These are phyloP conservation scores for Somion occarium DNA, from an alignment of 1,284 basidiomycete genomes.

Conservation along the genomic window DNA sequence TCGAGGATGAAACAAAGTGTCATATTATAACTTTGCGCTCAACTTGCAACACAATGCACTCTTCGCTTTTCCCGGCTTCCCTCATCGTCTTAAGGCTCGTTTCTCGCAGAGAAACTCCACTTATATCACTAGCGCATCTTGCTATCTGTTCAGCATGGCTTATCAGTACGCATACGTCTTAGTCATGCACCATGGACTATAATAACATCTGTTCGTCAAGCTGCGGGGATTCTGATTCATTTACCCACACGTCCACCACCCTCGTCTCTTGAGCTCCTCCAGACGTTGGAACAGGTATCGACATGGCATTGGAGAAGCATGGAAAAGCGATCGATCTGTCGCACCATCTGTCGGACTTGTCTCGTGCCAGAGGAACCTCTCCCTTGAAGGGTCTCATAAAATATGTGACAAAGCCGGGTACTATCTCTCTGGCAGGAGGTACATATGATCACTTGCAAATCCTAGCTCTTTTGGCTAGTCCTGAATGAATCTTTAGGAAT, in stretches of 20 bases:
- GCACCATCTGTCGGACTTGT: slow-evolving; percentile 54
- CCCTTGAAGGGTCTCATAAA: slow-evolving; percentile 64
- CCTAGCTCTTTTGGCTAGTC: background rate
- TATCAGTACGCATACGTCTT: background rate
- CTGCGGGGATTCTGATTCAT: no score
- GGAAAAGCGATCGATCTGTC: slow-evolving; percentile 50
- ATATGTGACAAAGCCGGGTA: slow-evolving; percentile 45
- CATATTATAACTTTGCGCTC: no score
- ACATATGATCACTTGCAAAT: slow-evolving; percentile 13
- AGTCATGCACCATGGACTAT: background rate
- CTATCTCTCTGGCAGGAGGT: slow-evolving; percentile 60
- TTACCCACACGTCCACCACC: no score
- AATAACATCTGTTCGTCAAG: background rate
- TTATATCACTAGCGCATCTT: no score
- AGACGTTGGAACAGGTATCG: background rate
- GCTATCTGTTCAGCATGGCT: background rate
- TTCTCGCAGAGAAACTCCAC: no score
- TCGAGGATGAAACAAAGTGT: background rate
- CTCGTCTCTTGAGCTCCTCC: no score
- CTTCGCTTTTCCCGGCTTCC: no score
- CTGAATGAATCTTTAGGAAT: slow-evolving; percentile 36
- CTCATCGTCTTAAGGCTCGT: no score
- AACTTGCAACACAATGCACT: no score
- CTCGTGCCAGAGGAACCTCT: slow-evolving; percentile 47
- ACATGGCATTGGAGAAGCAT: slow-evolving; percentile 30